These are phyloP conservation scores for Cladosporium sp. DNA, from an alignment of 2,329 filamentous ascomycete species.

Conservation along the genomic window DNA sequence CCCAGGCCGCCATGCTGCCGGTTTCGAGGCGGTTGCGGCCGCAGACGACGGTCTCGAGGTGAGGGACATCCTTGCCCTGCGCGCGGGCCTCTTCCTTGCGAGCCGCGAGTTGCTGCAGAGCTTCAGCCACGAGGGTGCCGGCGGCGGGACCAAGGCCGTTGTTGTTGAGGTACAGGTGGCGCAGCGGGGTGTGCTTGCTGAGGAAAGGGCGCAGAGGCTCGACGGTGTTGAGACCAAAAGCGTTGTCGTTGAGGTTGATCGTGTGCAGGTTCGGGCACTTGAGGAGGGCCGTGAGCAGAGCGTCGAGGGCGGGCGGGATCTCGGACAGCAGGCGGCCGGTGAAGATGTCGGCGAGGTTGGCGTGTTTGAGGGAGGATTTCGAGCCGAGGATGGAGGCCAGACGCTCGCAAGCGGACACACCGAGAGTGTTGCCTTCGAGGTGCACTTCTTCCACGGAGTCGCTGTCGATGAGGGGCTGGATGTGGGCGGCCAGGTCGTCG, in stretches of 20 bases:
- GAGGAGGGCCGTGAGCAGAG: constrained; percentile 77
- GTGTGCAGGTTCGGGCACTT: constrained; percentile 82
- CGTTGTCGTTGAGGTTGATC: constrained; percentile 95
- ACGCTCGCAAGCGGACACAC: constrained; percentile 77
- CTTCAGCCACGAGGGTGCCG: constrained; percentile 81
- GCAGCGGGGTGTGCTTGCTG: constrained; percentile 77
- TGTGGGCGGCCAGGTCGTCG: constrained; percentile 77
- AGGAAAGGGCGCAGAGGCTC: constrained; percentile 90
- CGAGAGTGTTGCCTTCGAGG: constrained; percentile 86
- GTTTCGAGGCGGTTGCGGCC: constrained; percentile 94
- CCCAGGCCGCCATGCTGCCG: constrained; percentile 94
- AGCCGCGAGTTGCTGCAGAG: constrained; percentile 72
- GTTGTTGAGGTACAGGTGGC: constrained; percentile 95
- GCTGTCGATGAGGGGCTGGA: constrained; percentile 65
- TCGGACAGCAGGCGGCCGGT: constrained; percentile 88
- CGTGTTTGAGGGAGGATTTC: constrained; percentile 68
- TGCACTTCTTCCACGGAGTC: constrained; percentile 76
- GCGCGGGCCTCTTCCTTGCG: constrained; percentile 76
- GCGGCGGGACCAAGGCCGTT: constrained; percentile 92
- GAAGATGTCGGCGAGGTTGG: constrained; percentile 96
- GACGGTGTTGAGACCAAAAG: constrained; percentile 92
- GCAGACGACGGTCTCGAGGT: constrained; percentile 94
- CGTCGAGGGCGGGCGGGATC: constrained; percentile 83
- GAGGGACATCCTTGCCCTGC: constrained; percentile 63
- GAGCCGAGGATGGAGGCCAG: constrained; percentile 77